Evolutionary conservation across 495 filamentous ascomycete species (phyloP), one percentile per base, ranked within the genome.

Genomic region (Talaromyces trachyspermus): DNA sequence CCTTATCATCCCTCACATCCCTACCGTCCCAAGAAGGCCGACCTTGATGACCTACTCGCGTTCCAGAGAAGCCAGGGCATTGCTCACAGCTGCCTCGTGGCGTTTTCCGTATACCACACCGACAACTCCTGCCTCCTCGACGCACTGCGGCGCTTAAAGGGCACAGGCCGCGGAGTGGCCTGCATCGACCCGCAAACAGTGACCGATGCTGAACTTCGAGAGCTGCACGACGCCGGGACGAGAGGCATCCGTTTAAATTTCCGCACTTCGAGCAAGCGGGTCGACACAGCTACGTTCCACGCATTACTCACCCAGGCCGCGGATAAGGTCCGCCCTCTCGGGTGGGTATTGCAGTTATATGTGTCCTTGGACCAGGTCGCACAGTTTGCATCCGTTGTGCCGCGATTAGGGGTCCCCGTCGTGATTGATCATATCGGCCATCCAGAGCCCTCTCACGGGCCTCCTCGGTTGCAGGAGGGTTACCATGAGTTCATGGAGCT

Each of bases 361-460:
- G 7, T 48, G 6, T 14, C 17, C 15, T 23, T 29, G 32, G 18
- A 10, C 9, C 24, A 33, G 20, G n/a, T 39, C 18, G 27, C 15
- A 26, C 24, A 40, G n/a, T 11, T 48, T 22, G 15, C 25, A n/a
- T 29, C 39, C 22, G 15, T 20, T 9, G 39, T 48, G 30, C 45
- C 18, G 7, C 18, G 15, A 14, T 20, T 48, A 12, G 14, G 24
- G 4, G 30, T 48, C 9, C 26, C 30, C 5, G 45, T 48, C 15
- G 30, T 48, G n/a, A 32, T 33, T 5, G 45, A 48, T 20, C 45
- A 48, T 40, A 11, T 39, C 4, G 45, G 45, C 32, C 33, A 78
- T 15, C 33, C 33, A 9, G 33, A 37, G n/a, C 33, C 14, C n/a
- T 11, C 9, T 37, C 33, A 17, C 14, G n/a, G n/a, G n/a, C 33